Evolutionary conservation across 345 rosid genomes (phyloP), one percentile per base, ranked within the genome.

Genomic region (Capsella bursapastoris): DNA sequence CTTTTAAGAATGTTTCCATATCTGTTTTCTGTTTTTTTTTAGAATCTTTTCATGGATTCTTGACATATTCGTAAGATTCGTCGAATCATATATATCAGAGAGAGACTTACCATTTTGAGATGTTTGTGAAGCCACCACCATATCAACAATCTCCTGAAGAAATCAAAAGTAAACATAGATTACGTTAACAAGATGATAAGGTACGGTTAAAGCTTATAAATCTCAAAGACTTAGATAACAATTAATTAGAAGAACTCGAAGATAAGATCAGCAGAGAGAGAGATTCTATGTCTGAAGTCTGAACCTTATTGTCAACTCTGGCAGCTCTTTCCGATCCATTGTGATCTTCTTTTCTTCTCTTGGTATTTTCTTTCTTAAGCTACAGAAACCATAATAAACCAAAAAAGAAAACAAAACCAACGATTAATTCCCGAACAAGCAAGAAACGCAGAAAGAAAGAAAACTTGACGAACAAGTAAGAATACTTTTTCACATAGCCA

Each of bases 301-400:
- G 4, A 73, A 93, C 95, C 90, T 89, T 85, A 73, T 77, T 85
- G 56, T 90, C 92, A 65, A 37, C 41, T 79, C 83, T 87, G 74
- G 51, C 8, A 34, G 37, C 78, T 83, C 76, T 89, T 80, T 84
- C 84, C 14, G 74, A 52, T 41, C 75, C 75, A 71, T 69, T 81
- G 43, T 73, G 82, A 9, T 89, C 90, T 57, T 89, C 86, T 71
- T 87, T 93, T 80, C 89, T 89, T 73, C 88, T 84, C 89, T 90
- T 93, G 78, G 84, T 73, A 47, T 38, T 82, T 75, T 86, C 92
- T 55, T 89, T 90, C 72, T 79, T 88, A 92, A 90, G 85, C 60
- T 22, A 45, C 11, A 27, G 11, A 35, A 44, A 67, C 56, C 57
- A 68, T 13, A 14, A 16, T 6, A 9, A 49, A 16, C 34, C 4